phyloP scores from a whole-genome alignment of 2,329 filamentous ascomycete species.

The Triangularia setosa region DNA sequence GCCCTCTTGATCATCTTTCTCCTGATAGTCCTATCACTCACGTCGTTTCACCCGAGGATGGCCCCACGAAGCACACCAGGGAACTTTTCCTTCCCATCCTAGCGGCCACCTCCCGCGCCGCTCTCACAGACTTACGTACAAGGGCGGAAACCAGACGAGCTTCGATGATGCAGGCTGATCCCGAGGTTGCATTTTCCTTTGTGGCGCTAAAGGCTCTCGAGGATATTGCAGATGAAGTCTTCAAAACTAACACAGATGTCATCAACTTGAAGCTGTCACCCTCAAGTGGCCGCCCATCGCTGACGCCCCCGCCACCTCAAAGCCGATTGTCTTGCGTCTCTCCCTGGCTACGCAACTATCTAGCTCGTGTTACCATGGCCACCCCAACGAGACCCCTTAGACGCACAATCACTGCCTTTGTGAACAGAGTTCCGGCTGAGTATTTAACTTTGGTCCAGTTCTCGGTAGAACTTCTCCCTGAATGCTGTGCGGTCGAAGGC shows the following conservation, averaged over 20 bases:
- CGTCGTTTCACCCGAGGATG: neutral
- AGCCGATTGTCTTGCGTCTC: constrained; percentile 25
- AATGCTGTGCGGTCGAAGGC: neutral
- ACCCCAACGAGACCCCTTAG: constrained; percentile 32
- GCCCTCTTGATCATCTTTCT: neutral
- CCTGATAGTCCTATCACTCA: neutral
- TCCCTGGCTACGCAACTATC: constrained; percentile 35
- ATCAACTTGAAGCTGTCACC: neutral
- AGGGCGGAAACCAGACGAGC: neutral
- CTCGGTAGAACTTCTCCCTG: constrained; percentile 26
- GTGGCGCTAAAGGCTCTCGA: neutral
- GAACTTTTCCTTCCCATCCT: neutral
- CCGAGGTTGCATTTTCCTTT: neutral
- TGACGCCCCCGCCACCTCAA: neutral
- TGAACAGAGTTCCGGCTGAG: constrained; percentile 35
- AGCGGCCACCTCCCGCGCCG: neutral
- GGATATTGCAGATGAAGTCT: neutral
- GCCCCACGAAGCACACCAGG: neutral
- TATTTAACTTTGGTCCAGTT: constrained; percentile 36
- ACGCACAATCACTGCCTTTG: constrained; percentile 38
- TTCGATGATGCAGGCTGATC: neutral
- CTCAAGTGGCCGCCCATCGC: neutral
- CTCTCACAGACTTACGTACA: neutral
- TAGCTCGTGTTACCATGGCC: constrained; percentile 34
- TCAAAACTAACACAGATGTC: neutral